Evolutionary conservation across 208 protist species (phyloP), one percentile per base, ranked within the genome.

Genomic region (Acanthamoeba sp.): DNA sequence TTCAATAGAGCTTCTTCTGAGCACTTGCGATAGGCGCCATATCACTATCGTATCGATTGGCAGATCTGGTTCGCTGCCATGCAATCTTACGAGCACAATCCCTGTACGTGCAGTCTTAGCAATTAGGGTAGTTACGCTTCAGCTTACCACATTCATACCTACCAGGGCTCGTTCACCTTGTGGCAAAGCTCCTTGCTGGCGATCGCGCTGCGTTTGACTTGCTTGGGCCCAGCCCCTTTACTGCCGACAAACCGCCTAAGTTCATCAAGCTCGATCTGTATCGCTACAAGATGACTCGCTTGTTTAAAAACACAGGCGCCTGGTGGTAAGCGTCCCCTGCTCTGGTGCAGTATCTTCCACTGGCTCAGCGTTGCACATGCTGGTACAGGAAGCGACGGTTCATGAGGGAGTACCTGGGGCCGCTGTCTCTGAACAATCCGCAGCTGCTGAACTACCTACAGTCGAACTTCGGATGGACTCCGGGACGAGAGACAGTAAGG

Each of bases 261-360:
- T 66, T 66, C 59, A 66, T 66, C 59, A 66, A 66, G 20, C 59
- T 66, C 59, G 59, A 66, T 18, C 59, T 66, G 59, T 66, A 66
- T 18, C 59, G n/a, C 24, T 66, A 66, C 59, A 66, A 66, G 59
- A 32, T 66, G 16, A 66, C 59, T 5, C 16, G 59, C 59, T 29
- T 66, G n/a, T 4, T 3, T 24, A 18, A 66, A 6, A 29, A 66
- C 9, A 66, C 24, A 27, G 24, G 59, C 24, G 59, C 59, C 24
- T 66, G 59, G 59, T 66, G 59, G 59, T 66, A 66, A 4, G 59
- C 45, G 45, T 12, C 45, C 45, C 45, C 45, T 50, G 45, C 12
- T 12, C 10, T 66, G 10, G n/a, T 66, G 16, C 24, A 66, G 5
- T 18, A 6, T 4, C n/a, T 5, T 66, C n/a, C 59, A 32, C 24